Evolutionary conservation across 768 basidiomycete genomes (phyloP).

Genomic region (Tylopilus vinaceipallidus): DNA sequence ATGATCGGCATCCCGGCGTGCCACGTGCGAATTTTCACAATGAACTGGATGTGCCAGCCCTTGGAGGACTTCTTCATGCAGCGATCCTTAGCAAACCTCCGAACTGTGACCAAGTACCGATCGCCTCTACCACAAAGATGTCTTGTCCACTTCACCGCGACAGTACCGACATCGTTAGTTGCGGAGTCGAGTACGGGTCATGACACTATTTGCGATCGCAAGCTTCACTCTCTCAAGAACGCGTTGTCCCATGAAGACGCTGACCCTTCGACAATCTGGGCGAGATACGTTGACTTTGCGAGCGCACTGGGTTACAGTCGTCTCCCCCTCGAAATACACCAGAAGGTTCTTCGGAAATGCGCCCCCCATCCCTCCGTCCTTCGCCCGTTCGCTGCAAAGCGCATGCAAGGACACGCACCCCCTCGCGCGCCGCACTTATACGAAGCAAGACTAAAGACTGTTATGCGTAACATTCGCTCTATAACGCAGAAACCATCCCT

Average conservation of each 20-base stretch:
- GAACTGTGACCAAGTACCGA: constrained; percentile 9
- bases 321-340: constrained; percentile 66
- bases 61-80: constrained; percentile 14
- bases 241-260: constrained; percentile 30
- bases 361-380: constrained; percentile 47
- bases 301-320: constrained; percentile 43
- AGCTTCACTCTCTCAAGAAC: constrained; percentile 26
- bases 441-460: constrained; percentile 62
- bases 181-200: constrained; percentile 6
- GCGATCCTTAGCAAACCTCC: constrained; percentile 22
- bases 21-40: constrained; percentile 14
- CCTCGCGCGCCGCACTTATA: constrained; percentile 48
- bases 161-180: not conserved
- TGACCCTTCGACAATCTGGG: constrained; percentile 59
- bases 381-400: constrained; percentile 43
- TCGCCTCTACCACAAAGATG: constrained; percentile 5
- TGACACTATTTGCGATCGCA: constrained; percentile 21
- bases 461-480: constrained; percentile 69
- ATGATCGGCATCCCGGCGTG: not conserved
- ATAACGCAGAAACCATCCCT: constrained; percentile 41
- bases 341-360: constrained; percentile 65
- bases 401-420: constrained; percentile 37
- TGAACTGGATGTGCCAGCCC: no score
- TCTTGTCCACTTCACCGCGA: constrained; percentile 11
- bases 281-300: constrained; percentile 57